These are phyloP conservation scores for Lipomyces anomalus DNA, from an alignment of 805 yeast genomes.

Conservation along the genomic window DNA sequence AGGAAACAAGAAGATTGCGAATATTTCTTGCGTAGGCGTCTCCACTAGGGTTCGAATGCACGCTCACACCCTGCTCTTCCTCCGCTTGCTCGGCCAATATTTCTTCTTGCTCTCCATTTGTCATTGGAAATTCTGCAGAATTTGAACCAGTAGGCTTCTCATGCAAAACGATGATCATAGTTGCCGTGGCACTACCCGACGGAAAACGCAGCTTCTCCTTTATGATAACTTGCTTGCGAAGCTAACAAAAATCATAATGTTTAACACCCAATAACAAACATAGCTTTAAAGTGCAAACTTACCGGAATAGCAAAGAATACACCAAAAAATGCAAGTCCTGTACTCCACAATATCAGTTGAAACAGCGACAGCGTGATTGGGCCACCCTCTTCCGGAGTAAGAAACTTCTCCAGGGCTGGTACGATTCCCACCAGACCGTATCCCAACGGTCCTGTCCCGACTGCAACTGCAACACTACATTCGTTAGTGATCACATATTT, in stretches of 20 bases:
- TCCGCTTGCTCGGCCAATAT: background rate
- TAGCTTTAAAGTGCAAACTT: too few relatives aligned
- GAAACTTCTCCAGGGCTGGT: constrained; percentile 89
- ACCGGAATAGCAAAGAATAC: constrained; percentile 89
- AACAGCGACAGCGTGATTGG: constrained; percentile 37
- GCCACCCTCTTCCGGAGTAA: constrained; percentile 71
- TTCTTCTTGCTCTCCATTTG: background rate
- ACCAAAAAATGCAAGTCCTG: constrained; percentile 87
- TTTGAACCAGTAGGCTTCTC: constrained; percentile 40
- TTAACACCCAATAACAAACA: background rate
- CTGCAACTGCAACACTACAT: constrained; percentile 92
- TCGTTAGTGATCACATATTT: constrained; percentile 35
- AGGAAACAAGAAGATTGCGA: constrained; percentile 53
- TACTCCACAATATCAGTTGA: constrained; percentile 73
- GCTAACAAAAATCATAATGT: constrained; percentile 14
- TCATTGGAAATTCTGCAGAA: constrained; percentile 15
- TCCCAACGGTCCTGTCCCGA: constrained; percentile 95
- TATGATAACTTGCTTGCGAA: constrained; percentile 80
- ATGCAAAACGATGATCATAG: constrained; percentile 80
- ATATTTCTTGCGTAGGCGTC: constrained; percentile 46
- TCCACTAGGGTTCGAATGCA: constrained; percentile 11
- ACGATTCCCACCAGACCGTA: constrained; percentile 93
- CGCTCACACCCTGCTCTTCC: constrained; percentile 8
- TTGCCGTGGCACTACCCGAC: constrained; percentile 93
- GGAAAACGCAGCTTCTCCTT: constrained; percentile 87